Percentiles rank a stretch among this genome's conserved stretches.
phyloP scores from a whole-genome alignment of 768 basidiomycete genomes.

The Tricholoma sp. region DNA sequence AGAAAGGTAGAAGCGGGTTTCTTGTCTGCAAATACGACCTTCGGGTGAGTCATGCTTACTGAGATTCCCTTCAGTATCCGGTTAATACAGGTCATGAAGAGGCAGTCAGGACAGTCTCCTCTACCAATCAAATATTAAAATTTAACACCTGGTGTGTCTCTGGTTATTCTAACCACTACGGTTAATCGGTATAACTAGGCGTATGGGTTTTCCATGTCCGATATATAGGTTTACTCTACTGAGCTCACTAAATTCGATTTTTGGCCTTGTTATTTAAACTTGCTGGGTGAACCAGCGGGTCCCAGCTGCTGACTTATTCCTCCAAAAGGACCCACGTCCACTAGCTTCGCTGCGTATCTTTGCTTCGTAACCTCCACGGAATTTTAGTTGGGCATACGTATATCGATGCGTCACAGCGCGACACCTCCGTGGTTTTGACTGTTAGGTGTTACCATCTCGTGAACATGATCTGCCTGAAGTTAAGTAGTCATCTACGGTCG shows the following conservation, averaged over 20 bases:
- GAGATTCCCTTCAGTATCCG: too few species aligned
- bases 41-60: too few species aligned
- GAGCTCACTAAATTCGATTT: not conserved
- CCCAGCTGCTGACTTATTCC: not conserved
- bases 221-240: too few species aligned
- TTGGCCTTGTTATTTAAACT: not conserved
- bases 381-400: not conserved
- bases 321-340: not conserved
- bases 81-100: too few species aligned
- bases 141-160: too few species aligned
- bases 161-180: too few species aligned
- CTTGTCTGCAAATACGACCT: too few species aligned
- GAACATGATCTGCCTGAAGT: not conserved
- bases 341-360: too few species aligned
- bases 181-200: not conserved
- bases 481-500: not conserved
- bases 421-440: not conserved
- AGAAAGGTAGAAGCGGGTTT: too few species aligned
- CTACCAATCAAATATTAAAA: too few species aligned
- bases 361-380: not conserved
- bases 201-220: not conserved
- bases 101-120: too few species aligned
- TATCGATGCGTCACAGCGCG: not conserved
- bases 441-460: not conserved
- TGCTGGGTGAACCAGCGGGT: not conserved